Evolutionary conservation across 2,329 filamentous ascomycete genomes (phyloP).

Genomic region (Colletotrichum neosansevieriae): DNA sequence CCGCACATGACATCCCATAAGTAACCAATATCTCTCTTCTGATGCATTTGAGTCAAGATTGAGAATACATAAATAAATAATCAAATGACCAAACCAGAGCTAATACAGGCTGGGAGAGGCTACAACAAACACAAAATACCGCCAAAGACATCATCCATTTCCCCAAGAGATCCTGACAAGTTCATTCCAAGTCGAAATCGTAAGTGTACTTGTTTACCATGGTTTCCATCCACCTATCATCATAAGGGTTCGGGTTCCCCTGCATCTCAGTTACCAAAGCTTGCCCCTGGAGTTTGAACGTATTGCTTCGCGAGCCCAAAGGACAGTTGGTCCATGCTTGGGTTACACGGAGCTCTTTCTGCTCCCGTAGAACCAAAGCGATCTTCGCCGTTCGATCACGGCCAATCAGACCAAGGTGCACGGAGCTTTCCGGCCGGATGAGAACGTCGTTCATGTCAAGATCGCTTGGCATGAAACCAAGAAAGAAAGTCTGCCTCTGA

Average conservation of each 20-base stretch:
- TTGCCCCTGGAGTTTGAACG: neutral
- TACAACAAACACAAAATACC: too few species aligned
- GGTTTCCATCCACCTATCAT: neutral
- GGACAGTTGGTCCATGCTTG: neutral
- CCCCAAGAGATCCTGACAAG: neutral
- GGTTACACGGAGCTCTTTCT: neutral
- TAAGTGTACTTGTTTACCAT: neutral
- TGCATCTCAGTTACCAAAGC: neutral
- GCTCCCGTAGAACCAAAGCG: neutral
- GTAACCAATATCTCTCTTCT: too few species aligned
- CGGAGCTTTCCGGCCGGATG: neutral
- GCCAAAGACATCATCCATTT: too few species aligned
- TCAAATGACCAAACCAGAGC: too few species aligned
- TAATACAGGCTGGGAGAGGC: too few species aligned
- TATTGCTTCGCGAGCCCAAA: neutral
- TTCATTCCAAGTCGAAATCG: neutral
- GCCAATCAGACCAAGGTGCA: neutral
- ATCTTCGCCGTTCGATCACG: neutral
- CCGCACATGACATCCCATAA: too few species aligned
- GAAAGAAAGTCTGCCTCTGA: neutral
- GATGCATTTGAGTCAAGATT: too few species aligned
- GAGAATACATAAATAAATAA: too few species aligned
- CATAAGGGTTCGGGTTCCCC: neutral
- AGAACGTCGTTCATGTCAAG: neutral
- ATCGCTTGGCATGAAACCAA: too few species aligned